phyloP scores from a whole-genome alignment of 345 rosid genomes.

The Eucalyptus lansdowneana region DNA sequence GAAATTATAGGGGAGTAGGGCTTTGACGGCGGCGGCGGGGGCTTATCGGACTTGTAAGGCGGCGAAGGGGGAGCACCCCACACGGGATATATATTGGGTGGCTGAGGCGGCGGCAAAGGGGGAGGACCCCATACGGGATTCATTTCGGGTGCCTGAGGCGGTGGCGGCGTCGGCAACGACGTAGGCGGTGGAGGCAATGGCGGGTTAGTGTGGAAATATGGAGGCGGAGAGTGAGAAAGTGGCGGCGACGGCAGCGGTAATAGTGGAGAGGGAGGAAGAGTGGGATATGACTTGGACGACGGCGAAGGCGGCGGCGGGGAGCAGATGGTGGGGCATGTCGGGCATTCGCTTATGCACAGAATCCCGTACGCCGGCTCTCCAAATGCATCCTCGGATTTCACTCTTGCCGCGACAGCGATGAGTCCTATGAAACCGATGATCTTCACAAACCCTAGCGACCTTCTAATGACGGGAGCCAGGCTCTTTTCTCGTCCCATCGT shows the following conservation, averaged over 20 bases:
- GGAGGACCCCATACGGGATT: neutral
- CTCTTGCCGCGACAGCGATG: neutral
- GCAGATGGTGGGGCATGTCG: constrained; percentile 23
- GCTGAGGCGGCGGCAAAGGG: neutral
- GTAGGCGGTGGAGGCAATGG: neutral
- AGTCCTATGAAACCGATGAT: neutral
- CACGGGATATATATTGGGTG: neutral
- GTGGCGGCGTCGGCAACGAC: neutral
- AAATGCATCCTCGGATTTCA: neutral
- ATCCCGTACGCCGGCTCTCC: neutral
- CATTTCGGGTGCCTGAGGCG: neutral
- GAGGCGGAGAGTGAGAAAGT: constrained; percentile 8
- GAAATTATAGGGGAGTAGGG: constrained; percentile 3
- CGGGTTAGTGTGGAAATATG: neutral
- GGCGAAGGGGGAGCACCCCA: neutral
- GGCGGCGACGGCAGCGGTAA: neutral
- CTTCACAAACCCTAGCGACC: neutral
- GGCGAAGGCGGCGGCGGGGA: constrained; percentile 17
- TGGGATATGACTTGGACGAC: neutral
- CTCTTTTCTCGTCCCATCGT: neutral
- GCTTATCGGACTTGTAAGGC: neutral
- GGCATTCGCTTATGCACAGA: constrained; percentile 27
- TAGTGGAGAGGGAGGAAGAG: neutral
- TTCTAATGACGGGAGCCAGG: neutral
- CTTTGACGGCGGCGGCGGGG: constrained; percentile 3